phyloP scores from a whole-genome alignment of 192 early-diverging fungal species.

The Mortierella alpina region DNA sequence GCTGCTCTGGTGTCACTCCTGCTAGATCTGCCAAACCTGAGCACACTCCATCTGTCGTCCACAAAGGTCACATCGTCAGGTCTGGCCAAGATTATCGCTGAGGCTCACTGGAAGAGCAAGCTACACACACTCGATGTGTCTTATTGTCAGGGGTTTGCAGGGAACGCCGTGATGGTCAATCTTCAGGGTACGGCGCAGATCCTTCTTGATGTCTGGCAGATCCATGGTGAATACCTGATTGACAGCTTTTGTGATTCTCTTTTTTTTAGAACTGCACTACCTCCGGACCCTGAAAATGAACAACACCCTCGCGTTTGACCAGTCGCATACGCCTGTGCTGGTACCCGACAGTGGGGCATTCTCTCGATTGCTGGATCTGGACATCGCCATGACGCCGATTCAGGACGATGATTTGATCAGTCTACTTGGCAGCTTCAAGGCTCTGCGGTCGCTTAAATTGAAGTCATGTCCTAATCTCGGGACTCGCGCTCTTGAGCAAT shows the following conservation, averaged over 20 bases:
- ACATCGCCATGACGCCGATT: constrained; percentile 25
- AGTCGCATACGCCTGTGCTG: constrained; percentile 4
- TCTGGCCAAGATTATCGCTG: constrained; percentile 32
- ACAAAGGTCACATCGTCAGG: constrained; percentile 68
- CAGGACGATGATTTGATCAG: constrained; percentile 8
- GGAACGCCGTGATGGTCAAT: constrained; percentile 23
- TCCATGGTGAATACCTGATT: neutral
- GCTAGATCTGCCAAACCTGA: constrained; percentile 34
- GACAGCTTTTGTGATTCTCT: constrained; percentile 14
- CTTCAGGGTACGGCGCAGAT: constrained; percentile 35
- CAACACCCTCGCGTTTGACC: constrained; percentile 30
- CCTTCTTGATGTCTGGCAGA: neutral
- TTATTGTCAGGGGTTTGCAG: constrained; percentile 46
- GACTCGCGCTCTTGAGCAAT: constrained; percentile 8
- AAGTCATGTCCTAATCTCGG: constrained; percentile 12
- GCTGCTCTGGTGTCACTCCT: neutral
- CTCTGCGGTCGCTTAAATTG: constrained; percentile 19
- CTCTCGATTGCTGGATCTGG: constrained; percentile 5
- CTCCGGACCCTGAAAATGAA: constrained; percentile 42
- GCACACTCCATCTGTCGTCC: constrained; percentile 53
- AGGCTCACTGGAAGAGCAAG: constrained; percentile 24
- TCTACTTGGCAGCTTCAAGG: constrained; percentile 1
- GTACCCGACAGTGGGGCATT: constrained; percentile 18
- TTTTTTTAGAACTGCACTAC: constrained; percentile 20
- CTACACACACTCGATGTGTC: constrained; percentile 54